Evolutionary conservation across 257 asterid genomes (phyloP), one percentile per base, ranked within the genome.

Genomic region (Pogostemon cablin): DNA sequence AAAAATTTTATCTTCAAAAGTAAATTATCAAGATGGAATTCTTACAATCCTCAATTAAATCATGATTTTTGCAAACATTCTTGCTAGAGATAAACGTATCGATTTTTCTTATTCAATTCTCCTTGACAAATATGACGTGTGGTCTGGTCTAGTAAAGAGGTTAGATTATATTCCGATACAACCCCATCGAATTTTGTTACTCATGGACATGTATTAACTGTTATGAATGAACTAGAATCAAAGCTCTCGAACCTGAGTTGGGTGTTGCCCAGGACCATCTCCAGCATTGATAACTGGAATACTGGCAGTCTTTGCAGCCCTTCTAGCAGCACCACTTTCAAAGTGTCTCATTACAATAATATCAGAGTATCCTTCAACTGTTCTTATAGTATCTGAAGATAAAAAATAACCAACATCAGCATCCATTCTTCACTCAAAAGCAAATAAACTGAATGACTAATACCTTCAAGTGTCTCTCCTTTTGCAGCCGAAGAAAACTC

Each of bases 201-300:
- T 8, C 8, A 49, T 37, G 4, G 46, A 34, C 47, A 32, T 17
- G 35, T 7, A 43, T n/a, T 20, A 20, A 20, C 25, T 1, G 25
- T 25, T 25, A 25, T 25, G 32, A 25, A 25, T 25, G 32, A 25
- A 25, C 32, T 25, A 25, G 32, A 25, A 25, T 25, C 32, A 25
- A 25, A 25, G 32, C 0, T 25, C 32, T 25, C 38, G 72, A 43
- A 86, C 97, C 96, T 87, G 93, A 66, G 96, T 86, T 4, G 95
- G 93, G 76, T 91, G 96, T 66, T 91, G 96, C 7, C 97, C 95
- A 17, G 95, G 96, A 67, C 97, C 96, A 81, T 91, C 97, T 77
- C 96, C 97, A n/a, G 96, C 97, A 84, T 91, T 91, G 66, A 91
- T 89, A 72, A 91, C 73, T 1, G 97, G 97, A 77, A 89, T 91